Evolutionary conservation across 2,329 filamentous ascomycete genomes (phyloP).

Genomic region (Biscogniauxia marginata): DNA sequence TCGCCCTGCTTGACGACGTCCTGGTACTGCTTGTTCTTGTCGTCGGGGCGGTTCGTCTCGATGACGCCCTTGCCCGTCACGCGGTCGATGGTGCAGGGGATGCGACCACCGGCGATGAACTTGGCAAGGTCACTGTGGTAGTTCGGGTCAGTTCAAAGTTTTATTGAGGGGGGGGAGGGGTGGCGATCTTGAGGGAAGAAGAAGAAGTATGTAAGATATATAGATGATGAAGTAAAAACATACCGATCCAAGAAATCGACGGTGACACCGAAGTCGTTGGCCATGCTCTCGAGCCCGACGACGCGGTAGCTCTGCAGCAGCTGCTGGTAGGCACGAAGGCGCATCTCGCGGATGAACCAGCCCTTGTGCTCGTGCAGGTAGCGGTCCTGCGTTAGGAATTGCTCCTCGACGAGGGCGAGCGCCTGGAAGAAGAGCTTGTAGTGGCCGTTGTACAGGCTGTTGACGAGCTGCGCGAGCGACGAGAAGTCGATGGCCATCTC

Average conservation of each 20-base stretch:
- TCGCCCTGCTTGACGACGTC: slow-evolving; percentile 98
- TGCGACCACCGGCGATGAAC: slow-evolving; percentile 92
- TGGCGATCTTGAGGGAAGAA: neutral
- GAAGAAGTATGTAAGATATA: neutral
- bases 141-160: slow-evolving; percentile 9
- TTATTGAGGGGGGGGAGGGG: neutral
- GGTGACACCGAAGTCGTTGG: slow-evolving; percentile 91
- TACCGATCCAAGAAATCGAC: slow-evolving; percentile 95
- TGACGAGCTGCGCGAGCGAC: slow-evolving; percentile 81
- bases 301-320: slow-evolving; percentile 96
- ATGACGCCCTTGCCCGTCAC: slow-evolving; percentile 96
- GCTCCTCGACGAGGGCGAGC: slow-evolving; percentile 85
- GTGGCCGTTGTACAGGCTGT: slow-evolving; percentile 88
- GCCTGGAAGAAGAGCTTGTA: slow-evolving; percentile 94
- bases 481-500: slow-evolving; percentile 87
- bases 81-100: slow-evolving; percentile 95
- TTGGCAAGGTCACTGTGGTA: slow-evolving; percentile 78
- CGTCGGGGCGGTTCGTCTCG: slow-evolving; percentile 94
- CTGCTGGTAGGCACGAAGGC: slow-evolving; percentile 93
- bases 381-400: slow-evolving; percentile 89
- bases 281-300: slow-evolving; percentile 96
- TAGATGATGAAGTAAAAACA: slow-evolving; percentile 32
- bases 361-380: slow-evolving; percentile 93
- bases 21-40: slow-evolving; percentile 99
- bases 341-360: slow-evolving; percentile 99